Base-by-base conservation (phyloP, 352 stramenopile genomes). In the Detonula confervacea region DNA sequence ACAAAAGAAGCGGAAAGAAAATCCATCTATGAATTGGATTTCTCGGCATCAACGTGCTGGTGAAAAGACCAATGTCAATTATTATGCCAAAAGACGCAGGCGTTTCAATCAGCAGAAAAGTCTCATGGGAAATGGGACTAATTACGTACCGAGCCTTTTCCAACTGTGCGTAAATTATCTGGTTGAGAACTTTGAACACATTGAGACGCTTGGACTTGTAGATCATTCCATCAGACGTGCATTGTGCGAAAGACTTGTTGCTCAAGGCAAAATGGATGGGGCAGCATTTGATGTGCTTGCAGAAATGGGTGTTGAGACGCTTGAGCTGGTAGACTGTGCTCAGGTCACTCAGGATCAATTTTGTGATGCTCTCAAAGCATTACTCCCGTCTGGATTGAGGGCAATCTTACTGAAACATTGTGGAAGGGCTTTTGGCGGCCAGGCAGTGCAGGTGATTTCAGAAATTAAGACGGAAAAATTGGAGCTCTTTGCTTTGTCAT, bases 181-280 rank as follows among this genome's bases (percentile, higher is more conserved):
- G 12, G 87, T 91, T n/a, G 60, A 88, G 0, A 87, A 94, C 55
- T 92, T 94, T 78, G 87, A 92, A 9, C 60, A 82, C 42, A 81
- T 94, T n/a, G 89, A 94, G 25, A 75, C 80, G 9, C 63, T 94
- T 51, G 89, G 89, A 14, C 24, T 86, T 29, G 80, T 94, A n/a
- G 87, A 87, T 63, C 80, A 81, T 69, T 74, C 75, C 0, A 83
- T 91, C 65, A 77, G 88, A 24, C 39, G 74, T 47, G 44, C 60
- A 7, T 74, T 94, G n/a, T 87, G 72, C 44, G 65, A 88, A 69
- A 73, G 80, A 60, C 72, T 94, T 1, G 85, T 92, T 1, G 67
- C 73, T 20, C 27, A 65, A 18, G 80, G 84, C 5, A 83, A 85
- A 63, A 78, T 93, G 55, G 80, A 92, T 77, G 82, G 68, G 22